Base-by-base conservation (phyloP, 352 stramenopile species). In the Phytophthora tentaculata region DNA sequence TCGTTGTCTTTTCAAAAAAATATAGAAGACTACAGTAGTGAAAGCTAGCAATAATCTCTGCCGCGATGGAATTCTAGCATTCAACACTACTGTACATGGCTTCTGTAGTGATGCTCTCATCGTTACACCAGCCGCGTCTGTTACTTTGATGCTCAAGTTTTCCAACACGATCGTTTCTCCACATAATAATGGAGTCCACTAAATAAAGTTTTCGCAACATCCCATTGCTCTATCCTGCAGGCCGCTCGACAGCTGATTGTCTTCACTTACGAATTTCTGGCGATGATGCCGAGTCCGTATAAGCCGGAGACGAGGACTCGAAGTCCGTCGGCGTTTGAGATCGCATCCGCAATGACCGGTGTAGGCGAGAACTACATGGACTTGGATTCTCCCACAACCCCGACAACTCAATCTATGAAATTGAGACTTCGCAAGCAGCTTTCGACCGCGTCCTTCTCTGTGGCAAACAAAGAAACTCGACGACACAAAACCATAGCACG, bases 381-480 rank as follows among this genome's bases (percentile, higher is more conserved):
- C 41, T 35, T 80, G 56, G 57, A 67, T 28, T 74, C 73, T 6
- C 69, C 69, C 24, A 62, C 50, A 20, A 64, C 49, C 10, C 64
- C 58, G 12, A 72, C 68, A 8, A 73, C 66, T 43, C 67, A 64
- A 20, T 77, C 69, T 37, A 81, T 81, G 73, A 59, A 70, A 45
- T 50, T 81, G 56, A 56, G 73, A 41, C 70, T 81, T 16, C 69
- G 73, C 28, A 78, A 78, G 32, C 66, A 69, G 10, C 51, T 53
- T 26, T 65, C 65, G 23, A 44, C 61, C 23, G 19, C 45, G 19
- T 69, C 58, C 3, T 65, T 56, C 3, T 68, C 69, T 4, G 28
- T 50, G 5, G 61, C 50, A 29, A 64, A 67, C 23, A 54, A 67
- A 51, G 61, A 73, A 52, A 22, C 14, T 24, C 37, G 13, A 39